phyloP scores from a whole-genome alignment of 352 stramenopile genomes.

The Phytophthora foliorum region DNA sequence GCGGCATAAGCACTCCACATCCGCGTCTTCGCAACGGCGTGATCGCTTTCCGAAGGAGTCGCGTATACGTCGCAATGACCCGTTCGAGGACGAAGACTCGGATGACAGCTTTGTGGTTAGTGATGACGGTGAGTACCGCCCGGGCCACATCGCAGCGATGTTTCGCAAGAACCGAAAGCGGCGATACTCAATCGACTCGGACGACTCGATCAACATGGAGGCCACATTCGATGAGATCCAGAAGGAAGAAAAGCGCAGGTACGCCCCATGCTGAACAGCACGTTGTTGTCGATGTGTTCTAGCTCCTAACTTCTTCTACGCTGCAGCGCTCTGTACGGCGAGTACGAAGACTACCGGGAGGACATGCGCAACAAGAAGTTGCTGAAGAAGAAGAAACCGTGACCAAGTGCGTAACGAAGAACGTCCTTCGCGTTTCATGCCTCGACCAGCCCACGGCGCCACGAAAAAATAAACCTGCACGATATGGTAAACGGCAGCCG shows the following conservation, averaged over 20 bases:
- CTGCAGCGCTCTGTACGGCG: slow-evolving; percentile 71
- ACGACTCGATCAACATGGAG: slow-evolving; percentile 90
- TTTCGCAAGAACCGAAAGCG: slow-evolving; percentile 81
- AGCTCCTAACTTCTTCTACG: slow-evolving; percentile 1
- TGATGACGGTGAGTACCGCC: slow-evolving; percentile 79
- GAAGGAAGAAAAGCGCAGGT: slow-evolving; percentile 88
- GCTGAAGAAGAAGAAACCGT: slow-evolving; percentile 80
- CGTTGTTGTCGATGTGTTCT: neutral
- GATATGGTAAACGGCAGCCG: slow-evolving; percentile 11
- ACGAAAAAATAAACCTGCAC: slow-evolving; percentile 18
- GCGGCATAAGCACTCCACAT: slow-evolving; percentile 74
- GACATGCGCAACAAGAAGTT: slow-evolving; percentile 89
- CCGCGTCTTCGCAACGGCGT: slow-evolving; percentile 46
- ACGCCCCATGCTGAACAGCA: neutral
- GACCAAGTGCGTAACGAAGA: slow-evolving; percentile 11
- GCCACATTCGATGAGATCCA: slow-evolving; percentile 88
- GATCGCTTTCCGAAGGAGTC: slow-evolving; percentile 40
- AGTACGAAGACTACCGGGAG: slow-evolving; percentile 88
- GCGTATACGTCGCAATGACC: slow-evolving; percentile 47
- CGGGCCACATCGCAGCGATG: slow-evolving; percentile 83
- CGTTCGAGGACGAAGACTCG: slow-evolving; percentile 88
- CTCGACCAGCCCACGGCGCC: neutral
- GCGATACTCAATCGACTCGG: slow-evolving; percentile 81
- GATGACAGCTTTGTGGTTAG: slow-evolving; percentile 90
- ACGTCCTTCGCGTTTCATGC: neutral